Evolutionary conservation across 2,329 filamentous ascomycete species (phyloP).

Genomic region (Pseudopyricularia cyperi): DNA sequence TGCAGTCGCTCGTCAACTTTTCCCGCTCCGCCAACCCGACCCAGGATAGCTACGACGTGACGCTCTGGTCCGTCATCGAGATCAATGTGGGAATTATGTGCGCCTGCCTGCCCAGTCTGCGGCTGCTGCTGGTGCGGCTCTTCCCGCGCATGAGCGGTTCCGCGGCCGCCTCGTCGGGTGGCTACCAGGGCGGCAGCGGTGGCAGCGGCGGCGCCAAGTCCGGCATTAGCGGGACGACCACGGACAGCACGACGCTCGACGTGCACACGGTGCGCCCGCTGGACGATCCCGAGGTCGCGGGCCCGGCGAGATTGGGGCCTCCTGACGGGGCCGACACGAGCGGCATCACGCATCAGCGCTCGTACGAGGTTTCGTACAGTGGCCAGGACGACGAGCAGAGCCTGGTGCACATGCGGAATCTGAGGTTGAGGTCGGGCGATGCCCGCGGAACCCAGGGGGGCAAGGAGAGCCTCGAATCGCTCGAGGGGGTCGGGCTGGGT

Average conservation of each 20-base stretch:
- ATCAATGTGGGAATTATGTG: conserved; percentile 16
- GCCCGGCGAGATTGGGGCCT: too few relatives aligned
- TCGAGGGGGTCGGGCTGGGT: too few relatives aligned
- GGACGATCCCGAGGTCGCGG: too few relatives aligned
- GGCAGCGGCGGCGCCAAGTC: too few relatives aligned
- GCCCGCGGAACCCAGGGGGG: neutral
- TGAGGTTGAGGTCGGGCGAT: conserved; percentile 2
- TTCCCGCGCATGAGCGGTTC: conserved; percentile 1
- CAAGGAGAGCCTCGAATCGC: neutral
- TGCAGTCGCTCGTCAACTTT: neutral
- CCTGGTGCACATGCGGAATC: conserved; percentile 8
- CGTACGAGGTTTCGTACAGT: conserved; percentile 9
- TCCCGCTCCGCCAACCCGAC: neutral
- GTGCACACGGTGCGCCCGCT: too few relatives aligned
- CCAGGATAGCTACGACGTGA: neutral
- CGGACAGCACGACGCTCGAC: too few relatives aligned
- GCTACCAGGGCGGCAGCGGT: too few relatives aligned
- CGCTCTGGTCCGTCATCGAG: conserved; percentile 16
- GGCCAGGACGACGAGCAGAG: conserved; percentile 7
- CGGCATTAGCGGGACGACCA: too few relatives aligned
- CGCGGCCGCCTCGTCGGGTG: too few relatives aligned
- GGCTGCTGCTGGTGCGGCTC: conserved; percentile 10
- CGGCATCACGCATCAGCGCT: conserved; percentile 7
- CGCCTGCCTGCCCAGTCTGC: conserved; percentile 15
- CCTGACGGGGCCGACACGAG: too few relatives aligned